Conservation (phyloP, 2,329 filamentous ascomycete genomes). For the Colletotrichum tofieldiae region DNA sequence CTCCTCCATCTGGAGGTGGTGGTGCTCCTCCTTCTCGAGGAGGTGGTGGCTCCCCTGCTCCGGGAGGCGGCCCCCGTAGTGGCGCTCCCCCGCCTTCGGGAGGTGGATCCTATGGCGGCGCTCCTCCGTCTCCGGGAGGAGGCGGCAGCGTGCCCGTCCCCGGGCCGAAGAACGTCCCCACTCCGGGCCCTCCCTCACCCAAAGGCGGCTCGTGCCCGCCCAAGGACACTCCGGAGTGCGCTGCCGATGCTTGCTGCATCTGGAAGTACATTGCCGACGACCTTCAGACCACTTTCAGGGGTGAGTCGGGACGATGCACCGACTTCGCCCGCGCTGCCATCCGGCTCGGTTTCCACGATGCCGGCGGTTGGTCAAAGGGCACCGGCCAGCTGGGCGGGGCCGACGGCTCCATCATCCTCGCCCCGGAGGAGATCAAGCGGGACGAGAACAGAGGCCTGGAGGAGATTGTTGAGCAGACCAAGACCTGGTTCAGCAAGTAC, state of each 20-base stretch:
- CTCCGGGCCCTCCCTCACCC: not conserved
- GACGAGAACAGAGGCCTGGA: constrained; percentile 65
- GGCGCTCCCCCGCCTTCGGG: not conserved
- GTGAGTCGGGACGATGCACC: constrained; percentile 58
- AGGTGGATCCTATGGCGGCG: not conserved
- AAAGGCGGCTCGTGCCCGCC: constrained; percentile 37
- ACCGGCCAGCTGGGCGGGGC: constrained; percentile 57
- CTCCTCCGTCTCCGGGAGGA: not conserved
- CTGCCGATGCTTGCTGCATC: constrained; percentile 59
- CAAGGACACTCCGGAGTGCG: constrained; percentile 49
- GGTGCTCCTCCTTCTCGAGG: constrained; percentile 16
- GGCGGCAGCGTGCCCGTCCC: not conserved
- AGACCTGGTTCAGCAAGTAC: constrained; percentile 58
- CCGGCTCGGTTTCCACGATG: constrained; percentile 65
- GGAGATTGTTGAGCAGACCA: constrained; percentile 58
- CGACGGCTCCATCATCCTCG: constrained; percentile 61
- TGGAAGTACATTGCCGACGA: constrained; percentile 61
- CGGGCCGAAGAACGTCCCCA: not conserved
- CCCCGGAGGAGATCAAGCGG: constrained; percentile 53
- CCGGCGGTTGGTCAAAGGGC: constrained; percentile 59
- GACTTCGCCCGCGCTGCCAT: constrained; percentile 60
- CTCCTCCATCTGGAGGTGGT: constrained; percentile 6
- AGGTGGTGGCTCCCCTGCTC: not conserved
- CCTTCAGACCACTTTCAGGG: constrained; percentile 55
- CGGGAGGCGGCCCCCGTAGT: not conserved